Conservation (phyloP, 2,329 filamentous ascomycete species). For the Beauveria sp. region DNA sequence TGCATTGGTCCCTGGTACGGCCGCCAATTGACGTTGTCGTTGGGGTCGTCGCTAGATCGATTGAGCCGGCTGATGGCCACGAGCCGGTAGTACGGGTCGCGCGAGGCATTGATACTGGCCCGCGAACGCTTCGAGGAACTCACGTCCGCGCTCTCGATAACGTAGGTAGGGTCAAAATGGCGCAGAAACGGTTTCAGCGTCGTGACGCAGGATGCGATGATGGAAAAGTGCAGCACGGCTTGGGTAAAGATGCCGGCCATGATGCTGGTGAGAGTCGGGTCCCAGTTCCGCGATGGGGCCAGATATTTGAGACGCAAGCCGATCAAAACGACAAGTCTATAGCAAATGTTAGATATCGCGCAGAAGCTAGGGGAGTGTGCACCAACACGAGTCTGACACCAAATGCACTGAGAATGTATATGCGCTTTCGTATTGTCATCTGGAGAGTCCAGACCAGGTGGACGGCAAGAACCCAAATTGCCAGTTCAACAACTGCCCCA, state of each 20-base stretch:
- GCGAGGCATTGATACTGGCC: background rate
- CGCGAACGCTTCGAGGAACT: background rate
- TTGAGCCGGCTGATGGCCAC: conserved; percentile 1
- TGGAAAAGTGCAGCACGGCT: conserved; percentile 7
- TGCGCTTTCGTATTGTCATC: conserved; percentile 7
- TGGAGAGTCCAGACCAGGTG: conserved; percentile 8
- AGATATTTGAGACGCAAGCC: conserved; percentile 2
- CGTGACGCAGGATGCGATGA: conserved; percentile 9
- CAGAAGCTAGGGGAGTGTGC: background rate
- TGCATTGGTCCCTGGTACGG: background rate
- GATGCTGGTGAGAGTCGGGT: conserved; percentile 3
- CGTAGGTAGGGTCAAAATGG: conserved; percentile 12
- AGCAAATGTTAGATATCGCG: background rate
- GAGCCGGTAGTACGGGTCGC: conserved; percentile 11
- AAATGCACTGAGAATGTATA: conserved; percentile 7
- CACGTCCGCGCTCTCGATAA: conserved; percentile 11
- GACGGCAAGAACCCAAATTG: background rate
- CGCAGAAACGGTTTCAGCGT: conserved; percentile 12
- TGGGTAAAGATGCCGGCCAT: conserved; percentile 1
- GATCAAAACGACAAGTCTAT: background rate
- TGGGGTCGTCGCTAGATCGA: background rate
- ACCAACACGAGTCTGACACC: conserved; percentile 5
- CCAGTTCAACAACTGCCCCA: background rate
- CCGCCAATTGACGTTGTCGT: conserved; percentile 8
- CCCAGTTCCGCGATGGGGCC: background rate